Percentiles rank a stretch among this genome's conserved stretches.
These are phyloP conservation scores for Arthrobotrys conoides DNA, from an alignment of 2,329 filamentous ascomycete genomes.

Conservation along the genomic window DNA sequence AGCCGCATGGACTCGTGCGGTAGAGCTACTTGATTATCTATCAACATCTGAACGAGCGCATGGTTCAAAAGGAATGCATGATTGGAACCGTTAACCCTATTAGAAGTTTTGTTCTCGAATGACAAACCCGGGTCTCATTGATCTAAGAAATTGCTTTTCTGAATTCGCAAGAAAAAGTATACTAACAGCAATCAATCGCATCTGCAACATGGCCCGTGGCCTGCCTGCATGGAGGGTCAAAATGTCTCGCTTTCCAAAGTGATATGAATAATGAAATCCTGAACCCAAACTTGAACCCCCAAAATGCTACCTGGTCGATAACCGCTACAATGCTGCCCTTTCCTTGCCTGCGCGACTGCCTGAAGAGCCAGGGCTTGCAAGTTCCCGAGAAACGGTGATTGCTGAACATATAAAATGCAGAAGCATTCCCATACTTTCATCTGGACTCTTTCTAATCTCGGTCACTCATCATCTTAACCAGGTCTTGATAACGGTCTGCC, in stretches of 20 bases:
- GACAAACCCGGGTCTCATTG: not conserved
- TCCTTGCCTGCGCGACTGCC: constrained; percentile 39
- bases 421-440: constrained; percentile 6
- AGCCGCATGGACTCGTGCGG: not conserved
- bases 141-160: constrained; percentile 36
- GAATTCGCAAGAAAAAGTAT: not conserved
- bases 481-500: constrained; percentile 24
- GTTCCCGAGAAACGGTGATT: constrained; percentile 8
- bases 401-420: constrained; percentile 24
- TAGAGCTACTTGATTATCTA: constrained; percentile 7
- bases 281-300: constrained; percentile 7
- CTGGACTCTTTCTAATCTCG: constrained; percentile 28
- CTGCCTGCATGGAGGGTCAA: constrained; percentile 21
- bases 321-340: constrained; percentile 10
- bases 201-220: constrained; percentile 16
- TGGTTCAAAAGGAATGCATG: constrained; percentile 26
- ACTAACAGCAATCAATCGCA: constrained; percentile 3
- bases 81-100: constrained; percentile 21
- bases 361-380: constrained; percentile 12
- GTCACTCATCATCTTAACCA: constrained; percentile 19
- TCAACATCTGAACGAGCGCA: not conserved
- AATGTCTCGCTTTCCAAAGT: constrained; percentile 22
- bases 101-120: not conserved
- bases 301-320: constrained; percentile 48
- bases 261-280: constrained; percentile 44